Base-by-base conservation (phyloP, 805 yeast species). In the Wickerhamiella bombiphila region DNA sequence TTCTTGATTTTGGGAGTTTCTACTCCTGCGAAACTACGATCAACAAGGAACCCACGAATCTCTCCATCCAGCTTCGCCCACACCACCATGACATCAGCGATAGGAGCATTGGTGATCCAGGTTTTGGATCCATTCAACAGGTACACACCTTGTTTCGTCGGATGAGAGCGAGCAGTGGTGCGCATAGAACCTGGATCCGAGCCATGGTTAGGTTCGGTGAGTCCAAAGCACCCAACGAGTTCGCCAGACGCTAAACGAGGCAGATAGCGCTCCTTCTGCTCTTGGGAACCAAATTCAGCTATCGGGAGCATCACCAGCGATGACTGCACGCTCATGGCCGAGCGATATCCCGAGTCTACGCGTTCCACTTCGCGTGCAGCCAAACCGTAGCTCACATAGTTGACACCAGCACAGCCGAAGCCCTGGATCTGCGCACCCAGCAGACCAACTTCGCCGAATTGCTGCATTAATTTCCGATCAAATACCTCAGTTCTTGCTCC, bases 181-280 rank as follows among this genome's bases (percentile, higher is more conserved):
- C 69, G 74, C 64, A 70, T 65, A 37, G 74, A 69, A 5, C 63
- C 69, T 31, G 74, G 76, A 47, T 70, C 73, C 18, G 75, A 69
- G 42, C 74, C 74, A 50, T 73, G 78, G 46, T 72, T 73, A 50
- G 75, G 72, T 56, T 73, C 79, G 28, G 79, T 73, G 59, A 73
- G 66, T 22, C 75, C 79, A 47, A 73, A 73, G 55, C 77, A 71
- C 29, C 79, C 79, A 13, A 63, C 50, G n/a, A 62, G 48, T 42
- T 63, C 66, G 6, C 67, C 68, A 5, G 57, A 41, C 2, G 65
- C 65, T 35, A 63, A 55, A 19, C 41, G 40, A 11, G 68, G 67
- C 38, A 63, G 43, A 36, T 55, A 58, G 19, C 63, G 50, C 34
- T 63, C 59, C 51, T 63, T 63, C 45, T 54, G 61, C 45, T 59